phyloP scores from a whole-genome alignment of 306 rosid species.

The Mimosa pudica region DNA sequence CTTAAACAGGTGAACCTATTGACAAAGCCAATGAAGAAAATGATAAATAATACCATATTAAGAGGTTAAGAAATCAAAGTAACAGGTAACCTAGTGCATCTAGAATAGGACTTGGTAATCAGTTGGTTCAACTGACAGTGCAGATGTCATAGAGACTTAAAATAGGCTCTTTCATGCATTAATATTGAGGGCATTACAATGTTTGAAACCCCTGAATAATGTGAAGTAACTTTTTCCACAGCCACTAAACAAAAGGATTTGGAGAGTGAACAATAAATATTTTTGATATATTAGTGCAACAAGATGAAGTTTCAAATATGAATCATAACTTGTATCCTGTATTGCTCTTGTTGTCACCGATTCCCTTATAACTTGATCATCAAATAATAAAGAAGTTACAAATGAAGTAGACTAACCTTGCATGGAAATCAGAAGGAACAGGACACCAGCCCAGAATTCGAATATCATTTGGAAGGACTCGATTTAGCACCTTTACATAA shows the following conservation, averaged over 20 bases:
- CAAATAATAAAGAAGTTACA: slow-evolving; percentile 33
- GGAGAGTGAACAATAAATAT: background rate
- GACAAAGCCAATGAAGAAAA: slow-evolving; percentile 38
- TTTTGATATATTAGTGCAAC: background rate
- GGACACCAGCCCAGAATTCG: slow-evolving; percentile 89
- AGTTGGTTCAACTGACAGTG: background rate
- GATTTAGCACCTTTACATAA: slow-evolving; percentile 88
- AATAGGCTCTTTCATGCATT: background rate
- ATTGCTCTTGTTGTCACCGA: slow-evolving; percentile 27
- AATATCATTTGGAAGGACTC: slow-evolving; percentile 83
- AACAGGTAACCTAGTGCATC: background rate
- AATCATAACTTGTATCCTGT: background rate
- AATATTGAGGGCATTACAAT: background rate
- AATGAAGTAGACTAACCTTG: slow-evolving; percentile 66
- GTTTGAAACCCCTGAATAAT: background rate
- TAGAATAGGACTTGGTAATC: background rate
- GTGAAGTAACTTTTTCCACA: background rate
- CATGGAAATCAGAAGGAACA: slow-evolving; percentile 80
- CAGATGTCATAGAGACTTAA: background rate
- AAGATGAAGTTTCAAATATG: background rate
- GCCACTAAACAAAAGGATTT: background rate
- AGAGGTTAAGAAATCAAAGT: slow-evolving; percentile 3
- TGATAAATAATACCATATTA: slow-evolving; percentile 23
- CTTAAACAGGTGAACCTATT: slow-evolving; percentile 87
- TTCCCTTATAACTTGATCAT: slow-evolving; percentile 23